Evolutionary conservation across 768 basidiomycete genomes (phyloP).

Genomic region (Boletus insuetus): DNA sequence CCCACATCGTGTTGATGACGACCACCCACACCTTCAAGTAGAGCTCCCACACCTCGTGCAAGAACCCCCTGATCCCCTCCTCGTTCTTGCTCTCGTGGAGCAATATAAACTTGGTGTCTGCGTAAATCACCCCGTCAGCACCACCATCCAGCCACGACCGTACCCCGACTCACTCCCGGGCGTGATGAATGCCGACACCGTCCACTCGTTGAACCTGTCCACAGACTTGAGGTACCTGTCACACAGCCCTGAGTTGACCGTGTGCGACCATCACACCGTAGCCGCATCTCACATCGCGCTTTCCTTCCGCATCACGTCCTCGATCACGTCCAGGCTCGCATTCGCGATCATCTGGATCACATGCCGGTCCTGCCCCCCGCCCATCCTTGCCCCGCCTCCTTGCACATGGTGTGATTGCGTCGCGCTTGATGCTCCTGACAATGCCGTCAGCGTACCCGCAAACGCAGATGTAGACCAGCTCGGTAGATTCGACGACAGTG

Average conservation of each 20-base stretch:
- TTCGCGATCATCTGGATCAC: conserved; percentile 99
- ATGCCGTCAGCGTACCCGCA: conserved; percentile 81
- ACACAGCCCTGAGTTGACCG: conserved; percentile 16
- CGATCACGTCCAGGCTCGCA: conserved; percentile 90
- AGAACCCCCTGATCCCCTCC: conserved; percentile 91
- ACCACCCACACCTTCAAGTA: conserved; percentile 80
- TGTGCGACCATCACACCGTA: background rate
- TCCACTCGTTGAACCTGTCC: conserved; percentile 99
- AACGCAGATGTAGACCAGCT: conserved; percentile 92
- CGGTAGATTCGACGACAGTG: conserved; percentile 78
- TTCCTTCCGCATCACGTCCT: conserved; percentile 87
- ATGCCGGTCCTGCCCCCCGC: conserved; percentile 84
- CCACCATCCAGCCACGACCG: background rate
- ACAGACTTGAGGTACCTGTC: conserved; percentile 90
- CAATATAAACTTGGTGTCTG: conserved; percentile 94
- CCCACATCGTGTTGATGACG: background rate
- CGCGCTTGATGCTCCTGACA: conserved; percentile 81
- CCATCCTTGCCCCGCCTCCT: conserved; percentile 65
- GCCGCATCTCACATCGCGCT: conserved; percentile 65
- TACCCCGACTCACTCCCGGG: conserved; percentile 71
- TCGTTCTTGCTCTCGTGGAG: conserved; percentile 96
- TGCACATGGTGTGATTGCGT: conserved; percentile 58
- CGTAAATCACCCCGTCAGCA: background rate
- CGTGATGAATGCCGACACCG: conserved; percentile 92
- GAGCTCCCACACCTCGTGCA: conserved; percentile 94